Conservation (phyloP, 345 rosid species). For the Syzygium aromaticum region DNA sequence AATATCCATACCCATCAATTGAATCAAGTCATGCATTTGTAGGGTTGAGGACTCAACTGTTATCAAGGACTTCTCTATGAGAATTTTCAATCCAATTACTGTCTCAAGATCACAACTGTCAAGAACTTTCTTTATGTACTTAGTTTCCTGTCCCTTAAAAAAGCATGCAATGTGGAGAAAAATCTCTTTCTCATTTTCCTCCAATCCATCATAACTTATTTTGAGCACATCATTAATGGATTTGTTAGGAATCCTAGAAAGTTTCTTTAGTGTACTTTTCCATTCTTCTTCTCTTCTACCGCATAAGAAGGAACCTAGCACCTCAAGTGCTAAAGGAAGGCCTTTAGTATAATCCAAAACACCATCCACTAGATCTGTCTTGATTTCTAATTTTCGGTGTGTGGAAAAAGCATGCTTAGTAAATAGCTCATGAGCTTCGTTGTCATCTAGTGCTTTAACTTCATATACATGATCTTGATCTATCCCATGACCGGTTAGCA, state of each 20-base stretch:
- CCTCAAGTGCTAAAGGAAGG: background rate
- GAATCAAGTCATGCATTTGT: background rate
- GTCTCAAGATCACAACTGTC: fast-evolving
- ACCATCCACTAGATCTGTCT: fast-evolving
- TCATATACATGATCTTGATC: background rate
- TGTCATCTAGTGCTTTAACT: fast-evolving
- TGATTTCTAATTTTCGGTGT: background rate
- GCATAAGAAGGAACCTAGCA: background rate
- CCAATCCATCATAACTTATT: background rate
- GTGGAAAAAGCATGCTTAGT: fast-evolving
- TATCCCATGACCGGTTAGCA: background rate
- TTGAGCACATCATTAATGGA: background rate
- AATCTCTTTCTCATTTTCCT: background rate
- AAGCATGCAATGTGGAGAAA: fast-evolving
- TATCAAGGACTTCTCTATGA: background rate
- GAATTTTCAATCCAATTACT: fast-evolving
- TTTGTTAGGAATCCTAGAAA: background rate
- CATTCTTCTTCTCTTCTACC: background rate
- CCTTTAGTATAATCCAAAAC: background rate
- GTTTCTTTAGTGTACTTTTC: background rate
- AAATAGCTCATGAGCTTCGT: background rate
- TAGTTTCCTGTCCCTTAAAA: fast-evolving
- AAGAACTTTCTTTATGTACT: too few relatives aligned
- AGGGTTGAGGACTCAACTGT: fast-evolving
- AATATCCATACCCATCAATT: background rate